phyloP scores from a whole-genome alignment of 2,329 filamentous ascomycete genomes.

The Bipolaris bicolor region DNA sequence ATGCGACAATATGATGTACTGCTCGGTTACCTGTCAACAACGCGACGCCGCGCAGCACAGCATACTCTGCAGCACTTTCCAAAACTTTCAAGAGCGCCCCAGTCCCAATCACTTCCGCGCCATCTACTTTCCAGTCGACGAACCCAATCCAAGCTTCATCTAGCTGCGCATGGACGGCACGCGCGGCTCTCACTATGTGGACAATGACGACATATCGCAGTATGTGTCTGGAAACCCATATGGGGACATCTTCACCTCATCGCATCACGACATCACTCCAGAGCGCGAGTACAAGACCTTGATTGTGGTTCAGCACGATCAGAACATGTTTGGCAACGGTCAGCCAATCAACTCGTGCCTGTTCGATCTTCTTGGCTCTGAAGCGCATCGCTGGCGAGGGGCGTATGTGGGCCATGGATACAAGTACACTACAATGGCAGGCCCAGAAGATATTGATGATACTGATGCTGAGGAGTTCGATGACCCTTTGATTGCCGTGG shows the following conservation, averaged over 20 bases:
- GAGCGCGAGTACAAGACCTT: background rate
- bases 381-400: background rate
- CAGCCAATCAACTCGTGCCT: background rate
- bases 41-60: background rate
- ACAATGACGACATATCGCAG: background rate
- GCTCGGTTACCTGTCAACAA: background rate
- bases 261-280: background rate
- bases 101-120: conserved; percentile 1
- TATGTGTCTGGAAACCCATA: background rate
- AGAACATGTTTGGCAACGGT: background rate
- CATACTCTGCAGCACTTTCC: background rate
- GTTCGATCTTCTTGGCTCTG: background rate
- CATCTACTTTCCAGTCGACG: background rate
- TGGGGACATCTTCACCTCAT: background rate
- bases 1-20: conserved; percentile 4
- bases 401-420: background rate
- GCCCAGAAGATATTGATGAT: background rate
- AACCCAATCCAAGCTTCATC: background rate
- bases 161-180: background rate
- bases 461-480: background rate
- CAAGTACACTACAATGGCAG: background rate
- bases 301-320: background rate
- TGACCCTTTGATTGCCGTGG: background rate
- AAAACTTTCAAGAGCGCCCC: background rate
- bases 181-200: background rate